phyloP scores from a whole-genome alignment of 257 asterid genomes.

The Solanum sejunctum region DNA sequence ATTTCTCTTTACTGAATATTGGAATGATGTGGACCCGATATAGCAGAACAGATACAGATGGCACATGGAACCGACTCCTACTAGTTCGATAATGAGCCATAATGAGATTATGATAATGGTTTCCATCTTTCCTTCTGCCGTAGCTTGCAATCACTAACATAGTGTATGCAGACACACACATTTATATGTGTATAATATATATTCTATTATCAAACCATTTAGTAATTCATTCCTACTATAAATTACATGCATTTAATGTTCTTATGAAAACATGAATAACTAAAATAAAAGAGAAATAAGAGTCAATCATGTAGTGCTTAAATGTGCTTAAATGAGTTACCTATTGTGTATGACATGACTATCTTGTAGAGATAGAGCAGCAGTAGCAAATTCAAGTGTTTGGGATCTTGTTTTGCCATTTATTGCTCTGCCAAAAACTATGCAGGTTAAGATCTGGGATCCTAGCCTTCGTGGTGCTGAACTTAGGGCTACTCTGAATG shows the following conservation, averaged over 20 bases:
- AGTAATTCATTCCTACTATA: background rate
- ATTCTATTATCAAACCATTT: background rate
- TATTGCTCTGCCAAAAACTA: background rate
- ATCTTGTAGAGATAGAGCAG: background rate
- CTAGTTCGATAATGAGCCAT: background rate
- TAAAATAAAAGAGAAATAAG: background rate
- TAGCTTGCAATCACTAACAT: background rate
- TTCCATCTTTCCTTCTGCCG: background rate
- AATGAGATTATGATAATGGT: background rate
- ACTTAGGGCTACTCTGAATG: slow-evolving; percentile 81
- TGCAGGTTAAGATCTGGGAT: slow-evolving; percentile 94
- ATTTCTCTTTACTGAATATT: background rate
- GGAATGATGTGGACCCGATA: background rate
- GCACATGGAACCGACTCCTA: background rate
- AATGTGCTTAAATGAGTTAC: background rate
- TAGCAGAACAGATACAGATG: background rate
- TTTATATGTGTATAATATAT: background rate
- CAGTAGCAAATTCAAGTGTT: background rate
- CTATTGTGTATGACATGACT: background rate
- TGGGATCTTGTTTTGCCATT: background rate
- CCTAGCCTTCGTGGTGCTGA: slow-evolving; percentile 94
- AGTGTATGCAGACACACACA: background rate
- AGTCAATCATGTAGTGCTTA: background rate
- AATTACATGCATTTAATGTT: background rate
- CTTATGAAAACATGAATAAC: background rate